Evolutionary conservation across 176 grass and related monocot species (phyloP).

Genomic region (Ampelocalamus luodianensis): DNA sequence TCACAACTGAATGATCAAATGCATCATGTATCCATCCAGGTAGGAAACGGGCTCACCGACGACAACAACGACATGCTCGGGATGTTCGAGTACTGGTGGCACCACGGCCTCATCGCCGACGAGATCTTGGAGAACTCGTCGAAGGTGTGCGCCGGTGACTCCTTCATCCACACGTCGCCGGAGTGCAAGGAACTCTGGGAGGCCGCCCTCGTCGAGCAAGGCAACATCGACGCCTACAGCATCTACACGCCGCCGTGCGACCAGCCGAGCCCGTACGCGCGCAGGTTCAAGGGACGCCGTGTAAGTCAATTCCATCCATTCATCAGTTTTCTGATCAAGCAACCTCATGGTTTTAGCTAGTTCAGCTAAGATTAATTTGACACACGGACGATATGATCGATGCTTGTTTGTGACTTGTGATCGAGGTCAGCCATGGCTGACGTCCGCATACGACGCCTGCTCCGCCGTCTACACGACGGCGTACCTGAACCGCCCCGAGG

Average conservation of each 20-base stretch:
- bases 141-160: slow-evolving; percentile 34
- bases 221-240: slow-evolving; percentile 53
- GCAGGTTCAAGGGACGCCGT: not conserved
- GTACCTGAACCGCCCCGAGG: slow-evolving; percentile 36
- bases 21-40: slow-evolving; percentile 1
- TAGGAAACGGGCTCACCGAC: slow-evolving; percentile 58
- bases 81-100: slow-evolving; percentile 62
- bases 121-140: not conserved
- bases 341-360: no score
- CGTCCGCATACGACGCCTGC: not conserved
- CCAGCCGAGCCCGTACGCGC: not conserved
- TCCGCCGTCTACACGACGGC: not conserved
- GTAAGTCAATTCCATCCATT: not conserved
- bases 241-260: slow-evolving; percentile 53
- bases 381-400: no score
- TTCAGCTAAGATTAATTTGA: no score
- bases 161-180: slow-evolving; percentile 20
- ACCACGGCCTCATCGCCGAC: slow-evolving; percentile 61
- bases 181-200: not conserved
- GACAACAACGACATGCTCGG: slow-evolving; percentile 39
- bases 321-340: no score
- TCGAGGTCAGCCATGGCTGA: not conserved
- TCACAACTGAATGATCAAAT: no score
- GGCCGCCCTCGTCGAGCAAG: slow-evolving; percentile 35
- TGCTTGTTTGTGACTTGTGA: no score